Conservation (phyloP, 2,329 filamentous ascomycete species). For the Chaetomium strumarium region DNA sequence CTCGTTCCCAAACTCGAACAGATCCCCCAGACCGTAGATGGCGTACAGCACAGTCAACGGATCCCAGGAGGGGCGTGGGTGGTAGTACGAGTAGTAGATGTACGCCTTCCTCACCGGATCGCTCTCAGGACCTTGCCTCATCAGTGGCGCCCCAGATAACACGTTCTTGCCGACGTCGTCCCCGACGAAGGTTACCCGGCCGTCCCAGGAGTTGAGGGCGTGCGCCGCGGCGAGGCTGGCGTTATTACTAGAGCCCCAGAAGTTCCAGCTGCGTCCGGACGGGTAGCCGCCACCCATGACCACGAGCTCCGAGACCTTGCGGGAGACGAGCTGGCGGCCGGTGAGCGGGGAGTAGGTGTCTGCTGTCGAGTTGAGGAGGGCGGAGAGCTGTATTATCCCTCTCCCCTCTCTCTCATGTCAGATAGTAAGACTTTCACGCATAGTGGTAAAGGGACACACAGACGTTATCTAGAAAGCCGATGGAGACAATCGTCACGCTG, state of each 20-base stretch:
- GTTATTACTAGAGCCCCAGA: slow-evolving; percentile 38
- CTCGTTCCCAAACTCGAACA: slow-evolving; percentile 35
- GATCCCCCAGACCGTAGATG: slow-evolving; percentile 30
- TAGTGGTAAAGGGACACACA: not conserved
- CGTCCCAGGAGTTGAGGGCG: slow-evolving; percentile 42
- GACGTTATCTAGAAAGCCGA: slow-evolving; percentile 20
- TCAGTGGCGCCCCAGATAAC: slow-evolving; percentile 34
- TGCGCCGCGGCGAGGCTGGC: slow-evolving; percentile 33
- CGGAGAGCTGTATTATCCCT: slow-evolving; percentile 38
- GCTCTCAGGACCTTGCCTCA: slow-evolving; percentile 26
- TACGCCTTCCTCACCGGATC: slow-evolving; percentile 37
- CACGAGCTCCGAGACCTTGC: slow-evolving; percentile 44
- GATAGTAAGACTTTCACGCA: no score
- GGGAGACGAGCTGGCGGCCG: slow-evolving; percentile 37
- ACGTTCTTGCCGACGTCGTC: slow-evolving; percentile 39
- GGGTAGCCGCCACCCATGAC: slow-evolving; percentile 49
- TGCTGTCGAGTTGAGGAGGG: slow-evolving; percentile 38
- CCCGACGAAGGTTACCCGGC: slow-evolving; percentile 38
- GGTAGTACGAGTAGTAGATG: slow-evolving; percentile 35
- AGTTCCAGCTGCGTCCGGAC: slow-evolving; percentile 44
- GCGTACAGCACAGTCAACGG: slow-evolving; percentile 38
- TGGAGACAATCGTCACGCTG: slow-evolving; percentile 33
- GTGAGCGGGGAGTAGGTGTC: slow-evolving; percentile 35
- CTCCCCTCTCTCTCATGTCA: no score
- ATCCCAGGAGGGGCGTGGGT: slow-evolving; percentile 36